Base-by-base conservation (phyloP, 768 basidiomycete species). In the Sistotremastrum niveocremeum region DNA sequence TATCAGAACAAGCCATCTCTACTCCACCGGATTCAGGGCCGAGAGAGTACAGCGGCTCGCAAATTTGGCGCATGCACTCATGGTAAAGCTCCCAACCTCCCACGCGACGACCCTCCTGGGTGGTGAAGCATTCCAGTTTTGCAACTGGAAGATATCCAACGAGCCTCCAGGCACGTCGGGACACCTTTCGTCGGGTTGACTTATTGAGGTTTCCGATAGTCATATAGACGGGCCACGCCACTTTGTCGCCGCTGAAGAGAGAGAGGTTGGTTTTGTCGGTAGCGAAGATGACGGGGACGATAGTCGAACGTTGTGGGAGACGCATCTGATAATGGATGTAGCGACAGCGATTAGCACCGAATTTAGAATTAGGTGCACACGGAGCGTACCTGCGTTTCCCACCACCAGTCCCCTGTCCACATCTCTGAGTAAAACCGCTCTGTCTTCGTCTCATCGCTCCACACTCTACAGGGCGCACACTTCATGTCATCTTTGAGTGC, bases 191-290 rank as follows among this genome's bases (percentile, higher is more conserved):
- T 0, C 64, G 53, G 10, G 69, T 60, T 2, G 61, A 53, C 46
- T 71, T 72, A 0, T 62, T 58, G 4, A 74, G 57, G 45, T 69
- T 69, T 0, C 67, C 69, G 32, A 70, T 56, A 2, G 68, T 66
- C 0, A 71, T 46, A 51, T 73, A 73, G 0, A 73, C 62, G 0
- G 72, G 72, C 52, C 65, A 73, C 7, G 67, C 66, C n/a, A 51
- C 44, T 48, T 72, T 69, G 46, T 68, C 64, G 2, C 62, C 52
- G 11, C 49, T 46, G 2, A 20, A 20, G 20, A 20, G 20, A 20
- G 20, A 20, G 0, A 72, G 53, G 44, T 63, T 58, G 0, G 69
- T 73, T 42, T 72, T 73, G 54, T 75, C 70, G 0, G 69, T 62
- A 0, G 69, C 62, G 2, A 75, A 52, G 12, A 74, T 70, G 4